A percentile compares a stretch with the other conserved stretches of the same genome.
Evolutionary conservation across 2,329 filamentous ascomycete genomes (phyloP).

Genomic region (Colletotrichum chlorophyti): DNA sequence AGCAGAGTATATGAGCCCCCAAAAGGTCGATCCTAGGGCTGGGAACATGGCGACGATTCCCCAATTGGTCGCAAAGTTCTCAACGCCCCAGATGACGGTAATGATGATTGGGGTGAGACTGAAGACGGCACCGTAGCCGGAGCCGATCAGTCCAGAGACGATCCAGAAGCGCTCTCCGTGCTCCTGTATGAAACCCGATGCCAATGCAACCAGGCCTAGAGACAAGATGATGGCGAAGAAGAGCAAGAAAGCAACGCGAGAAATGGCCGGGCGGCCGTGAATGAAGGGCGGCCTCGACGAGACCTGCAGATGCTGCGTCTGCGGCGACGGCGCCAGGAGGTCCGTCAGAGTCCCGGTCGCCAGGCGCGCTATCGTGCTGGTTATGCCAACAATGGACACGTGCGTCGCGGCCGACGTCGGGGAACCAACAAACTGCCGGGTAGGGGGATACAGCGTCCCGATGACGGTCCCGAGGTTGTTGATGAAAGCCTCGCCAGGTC

Average conservation of each 20-base stretch:
- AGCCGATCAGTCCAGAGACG: slow-evolving; percentile 83
- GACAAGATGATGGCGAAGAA: slow-evolving; percentile 77
- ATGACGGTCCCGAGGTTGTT: slow-evolving; percentile 97
- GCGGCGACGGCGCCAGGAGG: slow-evolving; percentile 75
- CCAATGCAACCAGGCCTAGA: slow-evolving; percentile 77
- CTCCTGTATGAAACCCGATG: slow-evolving; percentile 76
- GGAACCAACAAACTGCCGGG: slow-evolving; percentile 46
- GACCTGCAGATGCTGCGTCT: slow-evolving; percentile 63
- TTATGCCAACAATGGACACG: slow-evolving; percentile 89
- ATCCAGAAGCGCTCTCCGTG: slow-evolving; percentile 83
- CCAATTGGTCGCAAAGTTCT: slow-evolving; percentile 99
- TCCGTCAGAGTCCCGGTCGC: slow-evolving; percentile 89
- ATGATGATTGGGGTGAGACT: slow-evolving; percentile 89
- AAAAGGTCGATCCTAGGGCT: slow-evolving; percentile 85
- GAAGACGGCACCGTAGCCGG: slow-evolving; percentile 93
- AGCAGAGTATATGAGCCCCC: slow-evolving; percentile 87
- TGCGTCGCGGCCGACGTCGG: slow-evolving; percentile 80
- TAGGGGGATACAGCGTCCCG: slow-evolving; percentile 76
- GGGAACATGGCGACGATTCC: slow-evolving; percentile 94
- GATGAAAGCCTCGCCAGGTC: slow-evolving; percentile 96
- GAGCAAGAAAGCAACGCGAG: slow-evolving; percentile 81
- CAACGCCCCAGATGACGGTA: slow-evolving; percentile 96
- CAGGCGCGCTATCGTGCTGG: slow-evolving; percentile 90
- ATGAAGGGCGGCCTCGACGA: slow-evolving; percentile 33
- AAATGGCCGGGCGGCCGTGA: slow-evolving; percentile 62